Evolutionary conservation across 345 rosid genomes (phyloP).

Genomic region (Hypericum androsaemum): DNA sequence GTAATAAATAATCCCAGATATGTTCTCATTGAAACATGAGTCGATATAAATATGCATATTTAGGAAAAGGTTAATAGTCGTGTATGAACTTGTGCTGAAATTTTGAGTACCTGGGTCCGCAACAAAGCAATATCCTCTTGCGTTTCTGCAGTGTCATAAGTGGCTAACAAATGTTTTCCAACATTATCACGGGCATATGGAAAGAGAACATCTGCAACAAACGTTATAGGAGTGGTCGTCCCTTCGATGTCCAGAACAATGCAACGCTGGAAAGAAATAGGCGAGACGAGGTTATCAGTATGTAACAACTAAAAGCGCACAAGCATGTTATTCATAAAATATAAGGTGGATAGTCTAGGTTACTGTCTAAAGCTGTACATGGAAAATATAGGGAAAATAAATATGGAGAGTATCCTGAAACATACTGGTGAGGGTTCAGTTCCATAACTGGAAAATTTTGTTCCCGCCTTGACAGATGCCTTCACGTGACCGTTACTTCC

Average conservation of each 20-base stretch:
- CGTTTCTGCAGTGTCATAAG: conserved; percentile 70
- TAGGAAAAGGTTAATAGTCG: too few species aligned
- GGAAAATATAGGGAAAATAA: conserved; percentile 2
- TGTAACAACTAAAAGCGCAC: too few species aligned
- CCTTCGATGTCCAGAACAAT: conserved; percentile 97
- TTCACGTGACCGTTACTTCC: conserved; percentile 19
- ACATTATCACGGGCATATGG: conserved; percentile 87
- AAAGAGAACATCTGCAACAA: conserved; percentile 81
- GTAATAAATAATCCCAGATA: too few species aligned
- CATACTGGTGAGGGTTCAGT: conserved; percentile 41
- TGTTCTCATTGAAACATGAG: too few species aligned
- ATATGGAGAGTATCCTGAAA: neutral
- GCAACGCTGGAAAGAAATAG: conserved; percentile 49
- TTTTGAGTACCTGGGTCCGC: conserved; percentile 55
- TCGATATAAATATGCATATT: too few species aligned
- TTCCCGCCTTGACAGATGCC: conserved; percentile 29
- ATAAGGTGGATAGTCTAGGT: too few species aligned
- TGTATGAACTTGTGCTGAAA: neutral
- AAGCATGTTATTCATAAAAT: too few species aligned
- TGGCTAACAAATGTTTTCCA: conserved; percentile 62
- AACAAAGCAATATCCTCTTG: conserved; percentile 64
- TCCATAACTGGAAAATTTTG: conserved; percentile 33
- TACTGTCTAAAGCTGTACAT: too few species aligned
- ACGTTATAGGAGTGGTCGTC: conserved; percentile 91
- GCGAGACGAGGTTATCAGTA: too few species aligned